Evolutionary conservation across 2,329 filamentous ascomycete species (phyloP).

Genomic region (Botrytis fabae): DNA sequence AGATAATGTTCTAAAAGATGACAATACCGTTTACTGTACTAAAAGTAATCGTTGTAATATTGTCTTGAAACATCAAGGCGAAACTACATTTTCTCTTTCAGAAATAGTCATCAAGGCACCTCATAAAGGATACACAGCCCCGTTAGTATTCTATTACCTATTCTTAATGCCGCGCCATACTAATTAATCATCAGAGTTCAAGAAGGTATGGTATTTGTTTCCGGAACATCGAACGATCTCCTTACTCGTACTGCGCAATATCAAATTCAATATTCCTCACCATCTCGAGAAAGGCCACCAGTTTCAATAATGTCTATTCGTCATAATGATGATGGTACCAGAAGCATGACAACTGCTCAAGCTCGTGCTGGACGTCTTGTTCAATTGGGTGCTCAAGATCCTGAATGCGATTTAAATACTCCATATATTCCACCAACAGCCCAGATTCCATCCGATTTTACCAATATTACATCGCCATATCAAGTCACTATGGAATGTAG

Average conservation of each 20-base stretch:
- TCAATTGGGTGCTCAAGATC: slow-evolving; percentile 44
- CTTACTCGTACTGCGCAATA: slow-evolving; percentile 72
- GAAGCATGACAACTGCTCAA: slow-evolving; percentile 48
- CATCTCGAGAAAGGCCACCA: slow-evolving; percentile 41
- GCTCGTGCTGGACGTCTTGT: slow-evolving; percentile 49
- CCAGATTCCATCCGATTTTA: slow-evolving; percentile 59
- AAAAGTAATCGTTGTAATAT: slow-evolving; percentile 87
- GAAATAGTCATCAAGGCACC: slow-evolving; percentile 89
- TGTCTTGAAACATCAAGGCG: slow-evolving; percentile 76
- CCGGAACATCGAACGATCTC: slow-evolving; percentile 79
- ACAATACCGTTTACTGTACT: slow-evolving; percentile 85
- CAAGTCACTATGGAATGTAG: slow-evolving; percentile 60
- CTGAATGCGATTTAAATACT: slow-evolving; percentile 42
- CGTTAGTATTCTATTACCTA: slow-evolving; percentile 58
- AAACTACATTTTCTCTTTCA: slow-evolving; percentile 77
- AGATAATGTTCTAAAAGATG: slow-evolving; percentile 81
- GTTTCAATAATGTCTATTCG: slow-evolving; percentile 51
- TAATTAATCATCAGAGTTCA: slow-evolving; percentile 61
- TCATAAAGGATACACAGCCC: slow-evolving; percentile 75
- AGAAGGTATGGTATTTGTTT: slow-evolving; percentile 88
- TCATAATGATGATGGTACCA: slow-evolving; percentile 54
- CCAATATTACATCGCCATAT: slow-evolving; percentile 50
- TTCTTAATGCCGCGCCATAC: slow-evolving; percentile 7
- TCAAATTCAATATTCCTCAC: slow-evolving; percentile 63
- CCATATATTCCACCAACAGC: slow-evolving; percentile 44